Evolutionary conservation across 2,329 filamentous ascomycete genomes (phyloP), one percentile per base, ranked within the genome.

Genomic region (Aspergillus amoenus): DNA sequence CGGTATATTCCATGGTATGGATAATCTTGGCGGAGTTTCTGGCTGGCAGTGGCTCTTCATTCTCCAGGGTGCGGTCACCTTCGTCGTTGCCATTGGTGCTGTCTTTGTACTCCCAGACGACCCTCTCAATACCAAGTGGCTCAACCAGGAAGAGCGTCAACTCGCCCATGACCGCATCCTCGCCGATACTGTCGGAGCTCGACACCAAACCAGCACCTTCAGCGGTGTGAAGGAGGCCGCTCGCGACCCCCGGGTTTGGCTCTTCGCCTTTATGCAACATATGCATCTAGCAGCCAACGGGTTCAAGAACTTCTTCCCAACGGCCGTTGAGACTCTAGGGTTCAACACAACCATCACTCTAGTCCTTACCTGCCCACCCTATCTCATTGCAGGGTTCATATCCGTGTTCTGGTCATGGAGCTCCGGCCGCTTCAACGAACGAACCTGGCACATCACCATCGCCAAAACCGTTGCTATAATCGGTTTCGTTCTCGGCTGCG

Each of bases 1-100:
- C 0, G 84, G 82, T n/a, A 82, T 85, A 5, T 69, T 85, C 57
- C 82, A 79, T 41, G 82, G 82, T 61, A 83, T 86, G 79, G 77
- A 85, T 56, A 81, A 82, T 8, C 73, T 78, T 2, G 66, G 80
- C 9, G 82, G 83, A 2, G 78, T 85, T 49, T 72, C 78, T 0
- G 83, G 83, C 1, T 87, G 84, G 84, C 75, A 82, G 21, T 61
- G 59, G 59, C 59, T 61, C 15, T 61, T 61, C 41, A 61, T 61
- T 42, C 73, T 87, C 47, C 82, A 86, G 63, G 84, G 84, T 7
- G 76, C 74, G 39, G 73, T 77, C 21, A 80, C 79, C 3, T 72
- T 79, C 18, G 64, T 68, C 5, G 71, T 80, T 56, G 78, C 77
- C 5, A 54, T 77, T 13, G 56, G 72, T 7, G 75, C 75, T 1